A percentile compares a stretch with the other conserved stretches of the same genome.
phyloP scores from a whole-genome alignment of 352 stramenopile genomes.

The Phytophthora idaei region DNA sequence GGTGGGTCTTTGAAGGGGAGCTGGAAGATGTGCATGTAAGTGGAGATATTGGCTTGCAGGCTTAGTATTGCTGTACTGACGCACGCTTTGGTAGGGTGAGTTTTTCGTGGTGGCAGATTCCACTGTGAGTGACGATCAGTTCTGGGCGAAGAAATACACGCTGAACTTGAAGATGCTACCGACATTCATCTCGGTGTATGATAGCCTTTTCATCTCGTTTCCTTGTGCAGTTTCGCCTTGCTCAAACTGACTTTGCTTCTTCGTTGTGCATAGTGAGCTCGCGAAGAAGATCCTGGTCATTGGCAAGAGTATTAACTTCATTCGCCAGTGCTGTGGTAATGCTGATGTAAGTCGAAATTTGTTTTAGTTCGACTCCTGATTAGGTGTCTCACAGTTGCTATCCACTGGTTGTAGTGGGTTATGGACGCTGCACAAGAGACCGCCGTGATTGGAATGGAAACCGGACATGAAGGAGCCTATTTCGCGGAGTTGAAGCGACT shows the following conservation, averaged over 20 bases:
- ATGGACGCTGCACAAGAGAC: conserved; percentile 63
- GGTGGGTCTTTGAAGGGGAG: conserved; percentile 89
- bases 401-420: conserved; percentile 54
- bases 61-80: background rate
- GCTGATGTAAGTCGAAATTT: conserved; percentile 61
- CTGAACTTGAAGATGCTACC: conserved; percentile 87
- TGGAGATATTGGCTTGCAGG: background rate
- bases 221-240: background rate
- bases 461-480: conserved; percentile 61
- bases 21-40: conserved; percentile 86
- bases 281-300: conserved; percentile 95
- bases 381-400: background rate
- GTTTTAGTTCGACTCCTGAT: background rate
- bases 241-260: conserved; percentile 1
- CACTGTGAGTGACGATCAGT: conserved; percentile 78
- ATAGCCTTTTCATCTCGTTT: background rate
- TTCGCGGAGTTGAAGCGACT: conserved; percentile 76
- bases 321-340: conserved; percentile 94
- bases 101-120: conserved; percentile 86
- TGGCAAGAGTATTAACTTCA: conserved; percentile 99
- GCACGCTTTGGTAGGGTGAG: conserved; percentile 54
- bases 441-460: conserved; percentile 50
- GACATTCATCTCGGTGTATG: conserved; percentile 86
- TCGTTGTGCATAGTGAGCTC: conserved; percentile 69
- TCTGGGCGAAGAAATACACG: conserved; percentile 89